These are phyloP conservation scores for Pichia sp. DNA, from an alignment of 1,139 yeast species.

Conservation along the genomic window DNA sequence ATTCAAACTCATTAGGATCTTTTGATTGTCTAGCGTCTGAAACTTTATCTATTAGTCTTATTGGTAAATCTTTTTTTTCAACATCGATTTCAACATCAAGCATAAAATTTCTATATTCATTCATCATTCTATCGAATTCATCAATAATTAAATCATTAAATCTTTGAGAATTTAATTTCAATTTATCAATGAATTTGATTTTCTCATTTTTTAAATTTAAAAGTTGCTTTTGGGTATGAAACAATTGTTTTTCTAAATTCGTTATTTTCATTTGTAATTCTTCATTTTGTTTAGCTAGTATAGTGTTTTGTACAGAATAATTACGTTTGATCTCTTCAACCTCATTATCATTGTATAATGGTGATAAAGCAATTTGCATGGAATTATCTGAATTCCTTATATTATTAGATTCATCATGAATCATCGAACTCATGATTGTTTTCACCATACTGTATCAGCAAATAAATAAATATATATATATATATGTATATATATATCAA, in stretches of 20 bases:
- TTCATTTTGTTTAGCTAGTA: constrained; percentile 52
- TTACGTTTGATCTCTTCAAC: constrained; percentile 20
- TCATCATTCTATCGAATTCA: constrained; percentile 41
- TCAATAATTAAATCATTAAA: constrained; percentile 39
- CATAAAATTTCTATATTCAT: constrained; percentile 29
- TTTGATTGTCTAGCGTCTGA: background rate
- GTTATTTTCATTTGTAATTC: constrained; percentile 42
- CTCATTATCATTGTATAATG: constrained; percentile 3
- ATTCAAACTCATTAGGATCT: background rate
- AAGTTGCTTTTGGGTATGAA: constrained; percentile 44
- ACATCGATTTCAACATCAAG: constrained; percentile 11
- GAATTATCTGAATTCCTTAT: too few species aligned
- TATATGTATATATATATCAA: background rate
- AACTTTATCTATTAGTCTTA: constrained; percentile 2
- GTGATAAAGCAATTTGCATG: constrained; percentile 1
- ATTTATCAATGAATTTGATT: constrained; percentile 26
- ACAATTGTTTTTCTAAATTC: constrained; percentile 44
- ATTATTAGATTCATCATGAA: constrained; percentile 7
- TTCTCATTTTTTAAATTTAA: constrained; percentile 34
- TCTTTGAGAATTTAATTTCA: constrained; percentile 32
- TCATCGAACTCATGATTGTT: constrained; percentile 2
- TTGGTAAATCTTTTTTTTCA: constrained; percentile 2
- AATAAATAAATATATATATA: background rate
- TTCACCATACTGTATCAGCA: too few species aligned
- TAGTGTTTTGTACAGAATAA: constrained; percentile 42